Conservation (phyloP, 192 early-diverging fungal species). For the Pilaira anomala region DNA sequence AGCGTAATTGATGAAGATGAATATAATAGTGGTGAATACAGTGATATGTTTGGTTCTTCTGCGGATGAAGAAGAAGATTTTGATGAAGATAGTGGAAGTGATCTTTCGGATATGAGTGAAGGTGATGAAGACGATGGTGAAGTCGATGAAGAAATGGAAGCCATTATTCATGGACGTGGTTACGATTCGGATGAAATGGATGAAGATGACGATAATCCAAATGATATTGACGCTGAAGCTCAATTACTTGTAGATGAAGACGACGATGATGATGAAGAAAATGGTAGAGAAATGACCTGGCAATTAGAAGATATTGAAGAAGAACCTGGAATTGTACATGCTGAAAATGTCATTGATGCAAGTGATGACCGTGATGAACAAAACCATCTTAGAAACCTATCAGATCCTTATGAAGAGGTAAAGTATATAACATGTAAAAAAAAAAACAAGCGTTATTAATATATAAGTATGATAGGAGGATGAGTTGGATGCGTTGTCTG, state of each 20-base stretch:
- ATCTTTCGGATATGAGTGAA: constrained; percentile 57
- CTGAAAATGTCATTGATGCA: constrained; percentile 25
- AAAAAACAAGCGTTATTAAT: neutral
- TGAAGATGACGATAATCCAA: constrained; percentile 44
- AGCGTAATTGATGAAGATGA: constrained; percentile 65
- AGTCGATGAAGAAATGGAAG: constrained; percentile 60
- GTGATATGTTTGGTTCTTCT: constrained; percentile 43
- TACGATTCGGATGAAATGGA: constrained; percentile 40
- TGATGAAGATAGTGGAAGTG: constrained; percentile 67
- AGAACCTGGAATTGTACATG: constrained; percentile 35
- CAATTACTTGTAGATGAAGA: constrained; percentile 32
- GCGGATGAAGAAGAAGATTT: constrained; percentile 39
- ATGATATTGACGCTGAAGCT: neutral
- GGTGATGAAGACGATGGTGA: constrained; percentile 55
- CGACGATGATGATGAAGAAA: constrained; percentile 55
- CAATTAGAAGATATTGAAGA: constrained; percentile 52
- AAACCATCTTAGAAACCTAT: constrained; percentile 40
- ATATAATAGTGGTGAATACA: constrained; percentile 52
- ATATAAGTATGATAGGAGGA: constrained; percentile 17
- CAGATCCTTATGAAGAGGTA: constrained; percentile 30
- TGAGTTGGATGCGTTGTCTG: constrained; percentile 32
- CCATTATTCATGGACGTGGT: constrained; percentile 47
- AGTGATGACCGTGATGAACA: constrained; percentile 44
- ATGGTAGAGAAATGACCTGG: constrained; percentile 56
- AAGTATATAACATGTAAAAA: neutral